Evolutionary conservation across 176 grass and related monocot species (phyloP), one percentile per base, ranked within the genome.

Genomic region (Musa itinerans): DNA sequence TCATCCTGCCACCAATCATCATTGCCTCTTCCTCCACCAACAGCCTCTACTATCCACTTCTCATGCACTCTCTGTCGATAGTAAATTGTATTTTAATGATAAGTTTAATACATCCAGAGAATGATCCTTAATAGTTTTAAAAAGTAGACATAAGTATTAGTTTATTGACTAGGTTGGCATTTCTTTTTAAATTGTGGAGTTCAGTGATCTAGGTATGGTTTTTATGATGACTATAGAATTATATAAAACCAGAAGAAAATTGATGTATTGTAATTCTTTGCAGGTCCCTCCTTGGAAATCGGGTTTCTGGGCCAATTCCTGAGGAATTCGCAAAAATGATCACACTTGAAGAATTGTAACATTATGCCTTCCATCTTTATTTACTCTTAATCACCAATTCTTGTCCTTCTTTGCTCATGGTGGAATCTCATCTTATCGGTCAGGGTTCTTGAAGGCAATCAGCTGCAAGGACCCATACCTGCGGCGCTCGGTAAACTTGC

Each of bases 211-310:
- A 43, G 34, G 34, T 43, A 5, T 43, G 34, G 34, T 43, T 43
- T 43, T 43, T 5, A 43, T 5, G 20, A 70, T 17, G 21, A 23
- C 20, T n/a, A 14, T 70, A 10, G 19, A 21, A 15, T 29, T 13
- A 11, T 27, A 26, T 65, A 62, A 62, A 62, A 20, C 58, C 58
- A 1, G 5, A 13, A 43, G 10, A 24, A 64, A 64, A 64, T 9
- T 12, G 0, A 24, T 64, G 2, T 23, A 11, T 2, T 64, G 13
- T 19, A 17, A 6, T 21, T 10, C 24, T 65, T 64, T 65, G 34
- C 59, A 77, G 59, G 61, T 77, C 75, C 61, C 10, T 77, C 12
- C n/a, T 77, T 24, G 75, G 75, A 66, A 77, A 77, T 65, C 22
- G 48, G 20, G 13, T 77, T 24, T 52, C 75, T 5, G 75, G 75